Evolutionary conservation across 2,329 filamentous ascomycete genomes (phyloP).

Genomic region (Neophaeococcomyces mojaviensis): DNA sequence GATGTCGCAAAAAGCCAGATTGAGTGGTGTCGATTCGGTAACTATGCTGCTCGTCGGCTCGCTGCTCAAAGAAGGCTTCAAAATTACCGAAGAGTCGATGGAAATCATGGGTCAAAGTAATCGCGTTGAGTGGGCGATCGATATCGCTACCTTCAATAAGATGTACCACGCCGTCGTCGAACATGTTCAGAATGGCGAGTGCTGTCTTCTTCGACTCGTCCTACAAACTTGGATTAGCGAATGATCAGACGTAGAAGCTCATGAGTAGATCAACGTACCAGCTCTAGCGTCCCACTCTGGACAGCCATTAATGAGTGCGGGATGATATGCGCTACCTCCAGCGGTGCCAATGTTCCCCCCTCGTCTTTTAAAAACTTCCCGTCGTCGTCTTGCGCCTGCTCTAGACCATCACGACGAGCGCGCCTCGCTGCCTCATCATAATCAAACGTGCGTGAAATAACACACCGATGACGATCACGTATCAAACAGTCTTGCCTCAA

Average conservation of each 20-base stretch:
- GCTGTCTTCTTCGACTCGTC: slow-evolving; percentile 28
- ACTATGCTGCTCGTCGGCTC: no score
- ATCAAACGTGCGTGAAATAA: slow-evolving; percentile 17
- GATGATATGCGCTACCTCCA: slow-evolving; percentile 21
- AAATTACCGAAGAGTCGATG: slow-evolving; percentile 30
- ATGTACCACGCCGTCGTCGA: slow-evolving; percentile 30
- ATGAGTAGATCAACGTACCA: slow-evolving; percentile 12
- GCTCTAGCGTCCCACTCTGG: slow-evolving; percentile 10
- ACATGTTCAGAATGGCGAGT: slow-evolving; percentile 37
- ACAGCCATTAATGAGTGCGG: slow-evolving; percentile 20
- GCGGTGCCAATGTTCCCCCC: slow-evolving; percentile 6
- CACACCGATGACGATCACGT: slow-evolving; percentile 19
- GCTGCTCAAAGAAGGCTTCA: slow-evolving; percentile 23
- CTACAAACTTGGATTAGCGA: slow-evolving; percentile 10
- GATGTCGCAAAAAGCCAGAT: slow-evolving; percentile 14
- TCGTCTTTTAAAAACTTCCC: slow-evolving; percentile 10
- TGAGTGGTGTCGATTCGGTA: no score
- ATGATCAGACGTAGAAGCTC: background rate
- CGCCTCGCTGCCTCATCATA: slow-evolving; percentile 13
- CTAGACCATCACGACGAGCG: slow-evolving; percentile 7
- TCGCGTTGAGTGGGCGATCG: slow-evolving; percentile 35
- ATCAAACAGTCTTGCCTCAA: slow-evolving; percentile 19
- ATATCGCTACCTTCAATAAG: slow-evolving; percentile 35
- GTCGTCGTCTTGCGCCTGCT: slow-evolving; percentile 17
- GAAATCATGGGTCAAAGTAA: slow-evolving; percentile 26